These are phyloP conservation scores for Friedmanniomyces simplex DNA, from an alignment of 495 filamentous ascomycete species.

Conservation along the genomic window DNA sequence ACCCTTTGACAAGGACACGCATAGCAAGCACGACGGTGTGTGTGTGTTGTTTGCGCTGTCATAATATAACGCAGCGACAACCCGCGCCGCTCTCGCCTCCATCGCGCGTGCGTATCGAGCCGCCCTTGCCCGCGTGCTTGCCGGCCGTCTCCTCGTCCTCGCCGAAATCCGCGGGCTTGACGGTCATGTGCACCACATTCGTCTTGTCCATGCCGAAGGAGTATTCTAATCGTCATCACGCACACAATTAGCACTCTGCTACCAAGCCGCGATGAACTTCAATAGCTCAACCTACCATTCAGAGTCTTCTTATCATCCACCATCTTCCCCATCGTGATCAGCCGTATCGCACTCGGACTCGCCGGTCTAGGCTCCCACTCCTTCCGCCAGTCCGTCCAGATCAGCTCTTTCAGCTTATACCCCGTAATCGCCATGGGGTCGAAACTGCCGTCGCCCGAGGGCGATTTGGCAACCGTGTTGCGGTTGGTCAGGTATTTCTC, in stretches of 20 bases:
- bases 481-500: slow-evolving; percentile 72
- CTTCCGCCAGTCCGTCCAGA: slow-evolving; percentile 78
- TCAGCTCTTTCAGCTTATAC: slow-evolving; percentile 85
- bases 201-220: slow-evolving; percentile 57
- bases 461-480: slow-evolving; percentile 41
- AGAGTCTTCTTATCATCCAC: slow-evolving; percentile 76
- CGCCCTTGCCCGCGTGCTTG: slow-evolving; percentile 42
- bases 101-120: slow-evolving; percentile 47
- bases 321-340: slow-evolving; percentile 82
- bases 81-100: slow-evolving; percentile 48
- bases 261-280: no score
- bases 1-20: no score
- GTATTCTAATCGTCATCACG: no score
- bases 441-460: slow-evolving; percentile 30
- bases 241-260: no score
- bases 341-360: slow-evolving; percentile 70
- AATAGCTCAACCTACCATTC: slow-evolving; percentile 48
- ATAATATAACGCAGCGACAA: slow-evolving; percentile 75
- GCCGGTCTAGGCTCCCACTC: slow-evolving; percentile 83
- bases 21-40: no score
- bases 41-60: slow-evolving; percentile 28
- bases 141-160: slow-evolving; percentile 83
- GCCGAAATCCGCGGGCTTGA: slow-evolving; percentile 77
- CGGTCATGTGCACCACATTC: slow-evolving; percentile 89
- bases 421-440: slow-evolving; percentile 72